These are phyloP conservation scores for Oehlia diaphana DNA, from an alignment of 192 early-diverging fungal species.

Conservation along the genomic window DNA sequence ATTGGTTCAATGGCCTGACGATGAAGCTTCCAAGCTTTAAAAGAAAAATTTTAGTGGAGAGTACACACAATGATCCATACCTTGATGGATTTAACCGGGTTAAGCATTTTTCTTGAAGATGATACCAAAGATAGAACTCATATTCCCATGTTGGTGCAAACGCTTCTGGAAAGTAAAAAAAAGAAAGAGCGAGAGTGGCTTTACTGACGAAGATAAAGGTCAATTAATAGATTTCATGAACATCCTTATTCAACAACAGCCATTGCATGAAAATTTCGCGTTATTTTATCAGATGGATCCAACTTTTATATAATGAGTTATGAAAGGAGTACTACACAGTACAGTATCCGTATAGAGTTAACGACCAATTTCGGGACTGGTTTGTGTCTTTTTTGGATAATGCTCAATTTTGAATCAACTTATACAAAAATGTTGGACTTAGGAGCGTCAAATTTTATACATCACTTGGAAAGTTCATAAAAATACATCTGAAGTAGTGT, in stretches of 20 bases:
- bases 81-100: neutral
- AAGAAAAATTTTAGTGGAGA: too few species aligned
- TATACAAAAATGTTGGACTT: conserved; percentile 10
- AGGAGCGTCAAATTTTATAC: neutral
- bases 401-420: neutral
- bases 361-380: conserved; percentile 15
- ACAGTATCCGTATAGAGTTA: neutral
- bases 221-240: conserved; percentile 15
- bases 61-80: too few species aligned
- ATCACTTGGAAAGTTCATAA: neutral
- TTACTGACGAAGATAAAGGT: conserved; percentile 9
- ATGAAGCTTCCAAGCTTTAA: too few species aligned
- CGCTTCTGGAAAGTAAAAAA: conserved; percentile 16
- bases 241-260: conserved; percentile 13
- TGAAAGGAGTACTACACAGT: neutral
- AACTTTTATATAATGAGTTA: conserved; percentile 10
- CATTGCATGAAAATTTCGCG: conserved; percentile 5
- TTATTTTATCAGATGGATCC: conserved; percentile 13
- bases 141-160: conserved; percentile 20
- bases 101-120: conserved; percentile 5
- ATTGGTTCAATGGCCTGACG: too few species aligned
- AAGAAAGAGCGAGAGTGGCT: conserved; percentile 8
- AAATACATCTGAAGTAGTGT: neutral
- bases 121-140: neutral
- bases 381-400: conserved; percentile 9